These are phyloP conservation scores for Mycena leptocephala DNA, from an alignment of 768 basidiomycete species.

Conservation along the genomic window DNA sequence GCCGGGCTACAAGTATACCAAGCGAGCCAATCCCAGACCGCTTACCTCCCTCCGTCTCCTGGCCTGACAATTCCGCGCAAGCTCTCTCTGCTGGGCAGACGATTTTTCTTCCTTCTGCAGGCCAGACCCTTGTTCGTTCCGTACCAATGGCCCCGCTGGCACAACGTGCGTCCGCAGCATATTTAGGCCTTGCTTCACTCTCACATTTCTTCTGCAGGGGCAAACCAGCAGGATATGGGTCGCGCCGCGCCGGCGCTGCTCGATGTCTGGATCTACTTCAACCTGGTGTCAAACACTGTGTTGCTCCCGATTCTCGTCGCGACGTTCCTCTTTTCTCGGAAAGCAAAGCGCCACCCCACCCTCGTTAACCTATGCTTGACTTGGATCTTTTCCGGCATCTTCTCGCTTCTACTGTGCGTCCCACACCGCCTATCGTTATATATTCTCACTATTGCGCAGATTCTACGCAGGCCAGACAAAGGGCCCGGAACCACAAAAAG, in stretches of 20 bases:
- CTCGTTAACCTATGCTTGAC: conserved; percentile 65
- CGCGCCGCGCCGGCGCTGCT: conserved; percentile 47
- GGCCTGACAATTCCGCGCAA: neutral
- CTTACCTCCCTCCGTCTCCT: neutral
- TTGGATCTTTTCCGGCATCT: conserved; percentile 64
- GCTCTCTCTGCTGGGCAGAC: conserved; percentile 41
- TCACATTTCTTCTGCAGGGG: conserved; percentile 34
- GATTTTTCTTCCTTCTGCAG: conserved; percentile 36
- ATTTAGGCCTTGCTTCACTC: neutral
- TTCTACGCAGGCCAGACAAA: conserved; percentile 58
- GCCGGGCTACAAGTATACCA: neutral
- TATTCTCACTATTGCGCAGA: conserved; percentile 31
- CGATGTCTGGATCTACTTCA: conserved; percentile 60
- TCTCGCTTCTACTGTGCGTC: conserved; percentile 61
- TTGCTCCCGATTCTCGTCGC: conserved; percentile 60
- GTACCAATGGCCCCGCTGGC: conserved; percentile 18
- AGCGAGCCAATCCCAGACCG: neutral
- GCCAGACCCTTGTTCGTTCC: conserved; percentile 39
- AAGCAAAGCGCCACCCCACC: conserved; percentile 57
- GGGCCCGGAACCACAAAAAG: conserved; percentile 52
- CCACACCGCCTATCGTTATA: neutral
- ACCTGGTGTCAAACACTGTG: conserved; percentile 63
- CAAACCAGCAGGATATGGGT: conserved; percentile 41
- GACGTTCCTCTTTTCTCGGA: conserved; percentile 60
- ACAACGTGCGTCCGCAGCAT: conserved; percentile 3